Percentiles rank a stretch among this genome's conserved stretches.
phyloP scores from a whole-genome alignment of 192 early-diverging fungal species.

The Linnemannia exigua region DNA sequence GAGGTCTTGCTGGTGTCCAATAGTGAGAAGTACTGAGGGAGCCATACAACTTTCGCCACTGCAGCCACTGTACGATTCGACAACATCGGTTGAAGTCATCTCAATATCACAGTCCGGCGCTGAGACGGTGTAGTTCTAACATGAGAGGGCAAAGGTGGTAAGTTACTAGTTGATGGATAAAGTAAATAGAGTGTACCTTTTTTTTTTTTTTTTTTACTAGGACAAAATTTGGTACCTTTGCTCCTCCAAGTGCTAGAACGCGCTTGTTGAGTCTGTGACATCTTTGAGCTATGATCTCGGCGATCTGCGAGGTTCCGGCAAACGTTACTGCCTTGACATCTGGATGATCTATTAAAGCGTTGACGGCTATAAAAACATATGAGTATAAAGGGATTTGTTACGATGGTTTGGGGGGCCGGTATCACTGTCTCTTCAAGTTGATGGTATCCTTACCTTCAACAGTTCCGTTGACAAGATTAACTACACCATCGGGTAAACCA shows the following conservation, averaged over 20 bases:
- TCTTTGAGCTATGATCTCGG: conserved; percentile 66
- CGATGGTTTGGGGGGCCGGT: background rate
- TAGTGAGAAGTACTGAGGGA: conserved; percentile 75
- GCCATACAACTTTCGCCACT: conserved; percentile 87
- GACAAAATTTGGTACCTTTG: conserved; percentile 54
- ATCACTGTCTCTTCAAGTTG: background rate
- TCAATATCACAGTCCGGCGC: conserved; percentile 80
- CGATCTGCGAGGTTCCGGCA: conserved; percentile 83
- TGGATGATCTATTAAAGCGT: conserved; percentile 72
- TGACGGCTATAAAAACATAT: conserved; percentile 56
- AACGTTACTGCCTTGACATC: conserved; percentile 79
- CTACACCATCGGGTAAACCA: conserved; percentile 79
- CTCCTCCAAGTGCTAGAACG: conserved; percentile 78
- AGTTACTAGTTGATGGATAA: background rate
- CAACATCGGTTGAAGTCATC: conserved; percentile 83
- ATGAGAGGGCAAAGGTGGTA: background rate
- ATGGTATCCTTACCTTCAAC: conserved; percentile 67
- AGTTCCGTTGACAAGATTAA: conserved; percentile 82
- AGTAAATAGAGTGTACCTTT: background rate
- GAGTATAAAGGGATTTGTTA: background rate
- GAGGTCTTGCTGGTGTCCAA: conserved; percentile 77
- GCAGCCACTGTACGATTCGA: conserved; percentile 82
- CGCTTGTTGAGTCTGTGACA: conserved; percentile 73
- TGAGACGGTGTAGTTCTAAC: conserved; percentile 81
- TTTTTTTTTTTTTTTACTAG: background rate